Percentiles rank a stretch among this genome's conserved stretches.
Evolutionary conservation across 1,284 basidiomycete genomes (phyloP).

Genomic region (Ceratobasidium sp.): DNA sequence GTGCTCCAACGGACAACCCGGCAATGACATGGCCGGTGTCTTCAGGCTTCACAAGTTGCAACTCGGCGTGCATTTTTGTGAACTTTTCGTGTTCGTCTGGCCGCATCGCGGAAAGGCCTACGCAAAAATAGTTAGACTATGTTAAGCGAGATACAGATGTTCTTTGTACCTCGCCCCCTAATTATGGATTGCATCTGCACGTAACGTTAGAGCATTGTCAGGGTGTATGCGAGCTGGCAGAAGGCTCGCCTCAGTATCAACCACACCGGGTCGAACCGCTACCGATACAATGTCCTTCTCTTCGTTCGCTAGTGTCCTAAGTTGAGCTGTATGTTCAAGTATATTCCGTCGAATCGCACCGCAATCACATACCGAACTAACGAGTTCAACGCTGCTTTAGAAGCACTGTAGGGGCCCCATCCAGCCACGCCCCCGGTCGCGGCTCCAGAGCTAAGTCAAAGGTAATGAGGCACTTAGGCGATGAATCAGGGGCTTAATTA

Average conservation of each 20-base stretch:
- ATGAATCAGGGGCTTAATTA: background rate
- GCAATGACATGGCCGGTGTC: conserved; percentile 81
- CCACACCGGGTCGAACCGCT: conserved; percentile 85
- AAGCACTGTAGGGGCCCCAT: conserved; percentile 83
- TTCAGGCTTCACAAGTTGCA: conserved; percentile 74
- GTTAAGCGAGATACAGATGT: background rate
- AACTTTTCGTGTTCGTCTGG: conserved; percentile 67
- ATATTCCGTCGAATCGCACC: background rate
- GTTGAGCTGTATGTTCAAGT: background rate
- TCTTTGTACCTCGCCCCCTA: conserved; percentile 58
- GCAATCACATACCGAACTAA: conserved; percentile 67
- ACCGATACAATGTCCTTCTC: conserved; percentile 78
- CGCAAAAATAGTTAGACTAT: background rate
- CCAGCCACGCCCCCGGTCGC: conserved; percentile 72
- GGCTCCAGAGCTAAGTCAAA: conserved; percentile 73
- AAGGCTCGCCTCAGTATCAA: conserved; percentile 70
- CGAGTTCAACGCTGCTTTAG: conserved; percentile 87
- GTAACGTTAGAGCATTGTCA: conserved; percentile 23
- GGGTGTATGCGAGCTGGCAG: conserved; percentile 24
- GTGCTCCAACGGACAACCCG: conserved; percentile 67
- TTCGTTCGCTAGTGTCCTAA: conserved; percentile 82
- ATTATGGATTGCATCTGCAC: conserved; percentile 74
- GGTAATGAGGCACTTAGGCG: no score
- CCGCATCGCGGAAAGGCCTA: conserved; percentile 58
- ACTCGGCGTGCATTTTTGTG: conserved; percentile 67